Evolutionary conservation across 1,284 basidiomycete genomes (phyloP), one percentile per base, ranked within the genome.

Genomic region (Mycena sp.): DNA sequence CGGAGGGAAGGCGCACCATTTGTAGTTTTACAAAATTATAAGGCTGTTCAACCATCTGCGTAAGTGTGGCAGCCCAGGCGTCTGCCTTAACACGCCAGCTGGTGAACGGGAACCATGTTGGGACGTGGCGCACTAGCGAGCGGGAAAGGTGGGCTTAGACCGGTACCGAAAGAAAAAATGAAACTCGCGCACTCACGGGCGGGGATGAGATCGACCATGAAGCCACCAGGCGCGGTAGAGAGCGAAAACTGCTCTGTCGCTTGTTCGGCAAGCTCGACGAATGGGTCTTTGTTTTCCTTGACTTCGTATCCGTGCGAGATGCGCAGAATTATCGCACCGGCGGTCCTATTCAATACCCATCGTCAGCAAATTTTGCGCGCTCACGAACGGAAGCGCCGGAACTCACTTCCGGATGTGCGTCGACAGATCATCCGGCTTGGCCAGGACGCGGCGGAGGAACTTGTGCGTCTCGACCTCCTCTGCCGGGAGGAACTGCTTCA

Each of bases 61-160:
- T 69, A 52, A 89, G 77, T 0, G 82, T 85, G 2, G 72, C 72
- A 21, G 79, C 77, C 83, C 86, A 88, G 51, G 76, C 73, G 48
- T 77, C 77, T 0, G 88, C 87, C 60, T 76, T 82, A 59, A 68
- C 76, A 69, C 85, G 84, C 78, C 89, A 91, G 11, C 76, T 77
- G 14, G 87, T 85, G 26, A 89, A 88, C 25, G 88, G 89, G 66
- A 89, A 80, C 88, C 89, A 90, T 10, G 77, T 73, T 12, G 88
- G 88, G 48, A 90, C 68, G 65, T 88, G 78, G 50, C 81, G 80
- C 70, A 90, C 88, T 89, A 58, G 17, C 16, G 57, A 54, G 41
- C 46, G 30, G 58, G 37, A 57, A 26, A n/a, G n/a, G n/a, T n/a
- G n/a, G n/a, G n/a, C n/a, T 37, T 23, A 54, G 12, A 30, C 41